Evolutionary conservation across 2,329 filamentous ascomycete species (phyloP), one percentile per base, ranked within the genome.

Genomic region (Chalara sp.): DNA sequence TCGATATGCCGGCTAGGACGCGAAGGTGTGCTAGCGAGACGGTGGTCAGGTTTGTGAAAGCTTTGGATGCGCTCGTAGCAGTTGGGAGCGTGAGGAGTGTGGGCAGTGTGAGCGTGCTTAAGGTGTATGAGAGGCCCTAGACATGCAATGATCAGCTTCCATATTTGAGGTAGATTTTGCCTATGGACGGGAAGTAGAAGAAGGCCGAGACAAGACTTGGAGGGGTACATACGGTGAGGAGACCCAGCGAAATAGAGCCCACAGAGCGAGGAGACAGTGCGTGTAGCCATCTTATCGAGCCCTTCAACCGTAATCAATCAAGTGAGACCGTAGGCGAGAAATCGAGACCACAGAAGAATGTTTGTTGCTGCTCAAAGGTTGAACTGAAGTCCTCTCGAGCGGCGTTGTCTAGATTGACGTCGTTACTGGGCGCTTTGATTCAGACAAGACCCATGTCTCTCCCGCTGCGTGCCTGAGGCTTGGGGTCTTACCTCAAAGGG

Each of bases 41-140:
- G 44, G 75, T 72, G 56, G 80, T 78, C 53, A 95, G 78, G 62
- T 81, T 80, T 58, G 78, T 72, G 66, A 95, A 83, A 60, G 87
- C 83, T 64, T 83, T 81, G 44, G 83, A 77, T 56, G 87, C 88
- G 49, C 78, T 74, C 52, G 79, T 74, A 46, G 91, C 86, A 47
- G 87, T 88, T 7, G 89, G 87, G 46, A 96, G 86, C 49, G 82
- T 79, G 61, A 92, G 82, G 50, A 96, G 83, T 5, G 87, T 79
- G 13, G 92, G 91, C 53, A 95, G 80, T 30, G 88, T 83, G 57
- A 95, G 73, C 53, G 82, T 80, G 28, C 86, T 86, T 60, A 93
- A 80, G 45, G 89, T 86, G 72, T 92, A 95, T 47, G 91, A 95
- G 53, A 93, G 79, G 68, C 92, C 92, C 92, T 96, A 62, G 47